Percentiles rank a stretch among this genome's conserved stretches.
Conservation (phyloP, 495 filamentous ascomycete species). For the Penicillium odoratum region DNA sequence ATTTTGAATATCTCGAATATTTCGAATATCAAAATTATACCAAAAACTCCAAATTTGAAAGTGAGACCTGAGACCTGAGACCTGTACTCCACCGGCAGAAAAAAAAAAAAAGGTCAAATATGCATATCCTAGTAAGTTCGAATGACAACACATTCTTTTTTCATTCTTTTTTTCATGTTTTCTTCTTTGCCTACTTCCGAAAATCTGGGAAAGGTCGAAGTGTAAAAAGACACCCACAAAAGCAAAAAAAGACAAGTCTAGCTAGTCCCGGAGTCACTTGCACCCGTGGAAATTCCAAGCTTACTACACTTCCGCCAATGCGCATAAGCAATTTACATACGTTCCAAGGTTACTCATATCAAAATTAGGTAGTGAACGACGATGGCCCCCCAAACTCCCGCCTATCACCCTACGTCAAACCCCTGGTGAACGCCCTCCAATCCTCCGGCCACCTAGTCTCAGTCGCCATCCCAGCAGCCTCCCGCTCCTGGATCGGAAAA, state of each 20-base stretch:
- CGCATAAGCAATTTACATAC: background rate
- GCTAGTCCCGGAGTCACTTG: background rate
- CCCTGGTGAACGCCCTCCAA: constrained; percentile 76
- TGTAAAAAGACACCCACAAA: background rate
- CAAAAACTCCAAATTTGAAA: background rate
- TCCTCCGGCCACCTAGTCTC: constrained; percentile 78
- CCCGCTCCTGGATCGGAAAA: constrained; percentile 97
- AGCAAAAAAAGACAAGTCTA: background rate
- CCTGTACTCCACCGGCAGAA: too few species aligned
- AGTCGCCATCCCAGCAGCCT: constrained; percentile 86
- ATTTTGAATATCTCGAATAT: too few species aligned
- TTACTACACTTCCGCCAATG: too few species aligned
- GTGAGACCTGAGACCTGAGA: background rate
- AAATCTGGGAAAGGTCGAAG: background rate
- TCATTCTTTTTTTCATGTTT: background rate
- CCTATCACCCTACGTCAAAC: constrained; percentile 88
- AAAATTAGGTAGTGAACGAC: constrained; percentile 75
- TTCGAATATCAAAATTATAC: background rate
- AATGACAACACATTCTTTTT: constrained; percentile 13
- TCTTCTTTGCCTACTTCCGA: background rate
- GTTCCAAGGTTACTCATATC: background rate
- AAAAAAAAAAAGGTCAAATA: constrained; percentile 16
- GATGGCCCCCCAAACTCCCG: constrained; percentile 87
- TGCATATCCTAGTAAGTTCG: constrained; percentile 50
- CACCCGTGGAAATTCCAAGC: too few species aligned